Evolutionary conservation across 805 yeast genomes (phyloP).

Genomic region (Candida takata): DNA sequence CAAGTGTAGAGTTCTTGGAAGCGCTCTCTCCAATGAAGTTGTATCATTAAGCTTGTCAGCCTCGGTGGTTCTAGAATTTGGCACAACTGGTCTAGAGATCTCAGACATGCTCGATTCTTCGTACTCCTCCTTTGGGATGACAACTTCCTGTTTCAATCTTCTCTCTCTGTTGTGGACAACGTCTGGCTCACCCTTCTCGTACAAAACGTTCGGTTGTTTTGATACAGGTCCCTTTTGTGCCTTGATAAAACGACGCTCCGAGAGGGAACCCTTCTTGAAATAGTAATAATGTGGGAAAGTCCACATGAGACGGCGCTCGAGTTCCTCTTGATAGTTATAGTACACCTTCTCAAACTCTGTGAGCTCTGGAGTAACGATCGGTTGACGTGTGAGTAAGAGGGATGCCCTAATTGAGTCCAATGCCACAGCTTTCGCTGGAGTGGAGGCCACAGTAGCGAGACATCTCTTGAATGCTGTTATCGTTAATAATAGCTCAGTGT

Average conservation of each 20-base stretch:
- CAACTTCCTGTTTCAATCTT: conserved; percentile 67
- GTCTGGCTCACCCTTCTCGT: conserved; percentile 79
- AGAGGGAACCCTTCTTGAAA: conserved; percentile 81
- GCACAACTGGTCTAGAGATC: conserved; percentile 59
- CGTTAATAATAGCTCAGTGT: no score
- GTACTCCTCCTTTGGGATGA: conserved; percentile 52
- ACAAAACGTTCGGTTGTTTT: conserved; percentile 69
- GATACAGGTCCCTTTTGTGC: conserved; percentile 72
- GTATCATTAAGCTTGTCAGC: conserved; percentile 65
- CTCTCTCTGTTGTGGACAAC: conserved; percentile 85
- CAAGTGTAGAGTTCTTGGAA: conserved; percentile 75
- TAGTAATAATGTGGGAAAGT: conserved; percentile 93
- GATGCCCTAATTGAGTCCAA: conserved; percentile 33
- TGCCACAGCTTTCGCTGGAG: conserved; percentile 13
- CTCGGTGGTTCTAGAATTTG: conserved; percentile 65
- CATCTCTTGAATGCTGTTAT: conserved; percentile 20
- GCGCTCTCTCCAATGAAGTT: conserved; percentile 67
- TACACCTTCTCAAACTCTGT: conserved; percentile 67
- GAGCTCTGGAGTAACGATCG: conserved; percentile 75
- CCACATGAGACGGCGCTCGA: conserved; percentile 92
- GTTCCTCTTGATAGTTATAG: conserved; percentile 76
- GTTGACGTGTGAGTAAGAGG: conserved; percentile 69
- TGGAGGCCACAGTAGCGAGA: conserved; percentile 16
- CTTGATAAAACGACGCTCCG: conserved; percentile 72
- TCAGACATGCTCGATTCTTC: conserved; percentile 41